Conservation (phyloP, 2,329 filamentous ascomycete genomes). For the Cryphonectria nitschkei region DNA sequence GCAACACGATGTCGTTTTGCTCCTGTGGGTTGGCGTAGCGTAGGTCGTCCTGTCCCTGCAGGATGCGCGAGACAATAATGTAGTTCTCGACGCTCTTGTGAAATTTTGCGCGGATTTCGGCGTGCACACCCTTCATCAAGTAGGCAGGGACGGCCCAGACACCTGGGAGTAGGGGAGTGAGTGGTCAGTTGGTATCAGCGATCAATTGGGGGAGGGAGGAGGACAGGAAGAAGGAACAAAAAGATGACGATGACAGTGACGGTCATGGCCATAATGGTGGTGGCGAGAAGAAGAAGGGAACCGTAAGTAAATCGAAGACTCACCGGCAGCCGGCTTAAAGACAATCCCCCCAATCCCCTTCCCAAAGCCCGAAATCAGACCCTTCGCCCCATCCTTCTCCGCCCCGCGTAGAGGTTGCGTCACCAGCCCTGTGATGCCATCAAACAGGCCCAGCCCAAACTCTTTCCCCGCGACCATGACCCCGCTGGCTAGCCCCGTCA, state of each 20-base stretch:
- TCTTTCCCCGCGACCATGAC: slow-evolving; percentile 78
- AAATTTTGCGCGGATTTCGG: slow-evolving; percentile 73
- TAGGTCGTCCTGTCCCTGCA: slow-evolving; percentile 74
- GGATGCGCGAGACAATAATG: slow-evolving; percentile 75
- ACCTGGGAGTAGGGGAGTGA: slow-evolving; percentile 41
- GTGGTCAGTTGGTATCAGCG: background rate
- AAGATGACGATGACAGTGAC: too few relatives aligned
- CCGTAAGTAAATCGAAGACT: slow-evolving; percentile 35
- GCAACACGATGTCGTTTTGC: slow-evolving; percentile 63
- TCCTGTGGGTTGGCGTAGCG: slow-evolving; percentile 59
- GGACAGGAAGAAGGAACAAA: background rate
- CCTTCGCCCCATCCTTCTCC: slow-evolving; percentile 52
- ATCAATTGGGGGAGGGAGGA: background rate
- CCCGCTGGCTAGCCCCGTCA: slow-evolving; percentile 77
- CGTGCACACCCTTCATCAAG: slow-evolving; percentile 79
- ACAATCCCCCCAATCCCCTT: slow-evolving; percentile 83
- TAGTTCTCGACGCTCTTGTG: slow-evolving; percentile 76
- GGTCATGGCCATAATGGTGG: background rate
- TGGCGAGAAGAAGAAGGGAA: background rate
- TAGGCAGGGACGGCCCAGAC: slow-evolving; percentile 78
- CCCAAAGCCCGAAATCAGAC: slow-evolving; percentile 77
- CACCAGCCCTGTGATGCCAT: slow-evolving; percentile 79
- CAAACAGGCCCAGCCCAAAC: slow-evolving; percentile 76
- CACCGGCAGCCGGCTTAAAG: slow-evolving; percentile 79
- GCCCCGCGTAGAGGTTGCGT: slow-evolving; percentile 73